A percentile compares a stretch with the other conserved stretches of the same genome.
These are phyloP conservation scores for Diutina mesorugosa DNA, from an alignment of 1,139 yeast genomes.

Conservation along the genomic window DNA sequence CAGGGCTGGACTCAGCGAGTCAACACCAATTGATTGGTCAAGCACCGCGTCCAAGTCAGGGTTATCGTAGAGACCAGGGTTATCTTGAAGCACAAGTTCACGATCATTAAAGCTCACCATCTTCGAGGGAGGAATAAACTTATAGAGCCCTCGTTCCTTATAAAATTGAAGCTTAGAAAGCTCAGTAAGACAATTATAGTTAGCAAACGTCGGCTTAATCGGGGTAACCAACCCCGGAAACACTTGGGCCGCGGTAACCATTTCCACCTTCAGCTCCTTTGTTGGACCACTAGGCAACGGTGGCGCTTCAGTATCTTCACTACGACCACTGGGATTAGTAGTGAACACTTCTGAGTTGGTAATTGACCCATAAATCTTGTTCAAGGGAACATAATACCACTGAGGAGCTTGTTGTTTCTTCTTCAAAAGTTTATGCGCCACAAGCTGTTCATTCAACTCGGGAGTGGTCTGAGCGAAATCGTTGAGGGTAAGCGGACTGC, in stretches of 20 bases:
- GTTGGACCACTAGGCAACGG: neutral
- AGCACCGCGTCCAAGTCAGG: neutral
- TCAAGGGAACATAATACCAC: conserved; percentile 17
- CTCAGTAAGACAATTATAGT: conserved; percentile 9
- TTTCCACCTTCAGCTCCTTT: neutral
- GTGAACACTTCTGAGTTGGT: conserved; percentile 4
- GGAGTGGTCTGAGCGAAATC: conserved; percentile 13
- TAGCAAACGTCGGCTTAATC: neutral
- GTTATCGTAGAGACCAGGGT: neutral
- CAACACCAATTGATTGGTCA: neutral
- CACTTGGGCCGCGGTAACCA: neutral
- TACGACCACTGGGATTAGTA: neutral
- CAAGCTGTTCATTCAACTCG: conserved; percentile 14
- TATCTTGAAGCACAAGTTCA: conserved; percentile 5
- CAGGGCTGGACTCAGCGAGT: neutral
- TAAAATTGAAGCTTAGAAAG: conserved; percentile 25
- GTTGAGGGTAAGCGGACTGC: conserved; percentile 10
- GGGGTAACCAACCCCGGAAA: neutral
- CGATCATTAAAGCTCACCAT: conserved; percentile 6
- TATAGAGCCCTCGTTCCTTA: conserved; percentile 10
- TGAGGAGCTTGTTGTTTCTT: conserved; percentile 9
- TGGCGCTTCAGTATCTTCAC: neutral
- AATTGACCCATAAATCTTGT: conserved; percentile 10
- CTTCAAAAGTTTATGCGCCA: conserved; percentile 11
- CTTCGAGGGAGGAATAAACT: conserved; percentile 6